Evolutionary conservation across 2,329 filamentous ascomycete species (phyloP).

Genomic region (Hymenoscyphus occultus): DNA sequence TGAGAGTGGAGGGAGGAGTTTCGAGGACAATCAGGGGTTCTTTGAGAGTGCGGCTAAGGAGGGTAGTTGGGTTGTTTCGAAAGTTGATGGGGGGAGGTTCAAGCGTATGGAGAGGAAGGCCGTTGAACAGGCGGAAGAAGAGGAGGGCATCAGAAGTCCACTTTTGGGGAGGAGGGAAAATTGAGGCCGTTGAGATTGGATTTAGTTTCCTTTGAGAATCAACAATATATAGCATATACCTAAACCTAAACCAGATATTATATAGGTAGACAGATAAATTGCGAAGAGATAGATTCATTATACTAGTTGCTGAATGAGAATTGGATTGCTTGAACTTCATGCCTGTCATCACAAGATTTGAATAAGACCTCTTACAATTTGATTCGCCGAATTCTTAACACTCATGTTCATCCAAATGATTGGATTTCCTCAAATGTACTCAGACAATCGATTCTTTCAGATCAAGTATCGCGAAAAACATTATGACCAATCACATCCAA

Average conservation of each 20-base stretch:
- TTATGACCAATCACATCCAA: neutral
- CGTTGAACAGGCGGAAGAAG: slow-evolving; percentile 15
- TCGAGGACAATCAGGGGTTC: slow-evolving; percentile 52
- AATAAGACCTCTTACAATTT: too few species aligned
- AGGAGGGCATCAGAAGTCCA: slow-evolving; percentile 13
- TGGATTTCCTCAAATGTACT: neutral
- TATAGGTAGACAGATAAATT: too few species aligned
- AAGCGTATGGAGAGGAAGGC: slow-evolving; percentile 21
- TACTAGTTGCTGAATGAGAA: too few species aligned
- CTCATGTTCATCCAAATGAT: neutral
- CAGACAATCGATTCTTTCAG: neutral
- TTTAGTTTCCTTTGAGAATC: too few species aligned
- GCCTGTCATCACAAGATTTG: too few species aligned
- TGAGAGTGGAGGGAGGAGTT: slow-evolving; percentile 54
- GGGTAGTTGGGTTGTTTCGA: slow-evolving; percentile 51
- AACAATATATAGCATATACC: too few species aligned
- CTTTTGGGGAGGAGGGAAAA: slow-evolving; percentile 11
- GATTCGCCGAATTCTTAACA: too few species aligned
- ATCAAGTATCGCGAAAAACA: neutral
- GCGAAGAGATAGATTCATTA: too few species aligned
- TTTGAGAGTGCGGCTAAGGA: slow-evolving; percentile 46
- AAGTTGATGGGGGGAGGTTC: slow-evolving; percentile 51
- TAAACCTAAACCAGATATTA: too few species aligned
- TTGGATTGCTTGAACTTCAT: too few species aligned
- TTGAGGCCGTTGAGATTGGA: too few species aligned